A percentile compares a stretch with the other conserved stretches of the same genome.
These are phyloP conservation scores for Nepenthes alata DNA, from an alignment of 179 eudicot species.

Conservation along the genomic window DNA sequence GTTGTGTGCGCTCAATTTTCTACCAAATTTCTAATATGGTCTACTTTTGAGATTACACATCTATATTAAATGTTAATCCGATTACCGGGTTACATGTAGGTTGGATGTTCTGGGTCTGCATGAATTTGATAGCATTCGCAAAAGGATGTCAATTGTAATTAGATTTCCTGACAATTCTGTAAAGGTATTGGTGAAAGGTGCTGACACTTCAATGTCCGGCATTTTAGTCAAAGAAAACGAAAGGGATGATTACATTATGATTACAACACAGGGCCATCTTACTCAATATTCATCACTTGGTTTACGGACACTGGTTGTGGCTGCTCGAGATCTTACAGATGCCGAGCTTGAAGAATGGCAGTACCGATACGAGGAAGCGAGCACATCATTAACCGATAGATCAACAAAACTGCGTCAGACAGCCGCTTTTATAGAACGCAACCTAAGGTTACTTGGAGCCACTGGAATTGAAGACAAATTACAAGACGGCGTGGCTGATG, in stretches of 20 bases:
- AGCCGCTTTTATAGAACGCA: conserved; percentile 59
- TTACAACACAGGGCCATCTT: conserved; percentile 55
- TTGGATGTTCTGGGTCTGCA: conserved; percentile 90
- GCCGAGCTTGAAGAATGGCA: conserved; percentile 80
- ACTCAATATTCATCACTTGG: conserved; percentile 71
- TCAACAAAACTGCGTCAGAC: conserved; percentile 62
- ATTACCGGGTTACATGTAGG: conserved; percentile 25
- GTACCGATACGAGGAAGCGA: conserved; percentile 75
- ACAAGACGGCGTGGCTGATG: conserved; percentile 95
- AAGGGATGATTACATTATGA: conserved; percentile 25
- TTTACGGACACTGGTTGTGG: conserved; percentile 78
- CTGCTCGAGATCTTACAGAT: conserved; percentile 54
- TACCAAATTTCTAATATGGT: not conserved
- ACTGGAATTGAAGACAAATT: conserved; percentile 93
- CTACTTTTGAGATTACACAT: not conserved
- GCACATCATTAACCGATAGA: conserved; percentile 79
- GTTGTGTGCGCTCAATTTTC: not conserved
- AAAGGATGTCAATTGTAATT: conserved; percentile 89
- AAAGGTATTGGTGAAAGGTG: conserved; percentile 89
- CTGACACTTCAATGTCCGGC: conserved; percentile 76
- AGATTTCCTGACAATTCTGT: conserved; percentile 67
- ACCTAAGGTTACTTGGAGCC: conserved; percentile 70
- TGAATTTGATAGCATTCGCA: conserved; percentile 95
- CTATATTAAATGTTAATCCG: not conserved
- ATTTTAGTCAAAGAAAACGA: conserved; percentile 29